A percentile compares a stretch with the other conserved stretches of the same genome.
These are phyloP conservation scores for Phaseolus lunatus DNA, from an alignment of 306 rosid genomes.

Conservation along the genomic window DNA sequence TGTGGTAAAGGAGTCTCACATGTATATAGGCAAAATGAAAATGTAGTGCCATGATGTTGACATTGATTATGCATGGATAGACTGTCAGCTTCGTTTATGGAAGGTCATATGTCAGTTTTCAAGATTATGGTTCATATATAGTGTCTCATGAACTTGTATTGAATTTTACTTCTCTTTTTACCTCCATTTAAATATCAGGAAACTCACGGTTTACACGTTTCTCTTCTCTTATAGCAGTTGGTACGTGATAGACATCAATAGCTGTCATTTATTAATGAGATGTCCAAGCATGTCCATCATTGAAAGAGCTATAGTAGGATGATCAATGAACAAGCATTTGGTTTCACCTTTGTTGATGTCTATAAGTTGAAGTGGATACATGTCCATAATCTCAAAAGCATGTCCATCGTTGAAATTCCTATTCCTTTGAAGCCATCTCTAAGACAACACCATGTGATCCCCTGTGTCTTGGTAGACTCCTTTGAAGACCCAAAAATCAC, in stretches of 20 bases:
- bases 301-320: not conserved
- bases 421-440: too few relatives aligned
- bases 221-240: not conserved
- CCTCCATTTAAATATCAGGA: not conserved
- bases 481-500: too few relatives aligned
- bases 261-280: not conserved
- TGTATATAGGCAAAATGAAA: not conserved
- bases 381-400: too few relatives aligned
- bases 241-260: not conserved
- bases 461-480: too few relatives aligned
- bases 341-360: not conserved
- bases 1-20: constrained; percentile 8
- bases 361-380: too few relatives aligned
- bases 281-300: constrained; percentile 29
- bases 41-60: not conserved
- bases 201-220: not conserved
- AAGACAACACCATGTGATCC: too few relatives aligned
- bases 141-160: not conserved
- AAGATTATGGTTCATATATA: not conserved
- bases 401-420: too few relatives aligned
- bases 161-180: not conserved
- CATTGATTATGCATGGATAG: not conserved
- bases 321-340: not conserved
- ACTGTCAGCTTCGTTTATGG: not conserved
- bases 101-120: not conserved